Evolutionary conservation across 1,284 basidiomycete species (phyloP), one percentile per base, ranked within the genome.

Genomic region (Trametes pubescens): DNA sequence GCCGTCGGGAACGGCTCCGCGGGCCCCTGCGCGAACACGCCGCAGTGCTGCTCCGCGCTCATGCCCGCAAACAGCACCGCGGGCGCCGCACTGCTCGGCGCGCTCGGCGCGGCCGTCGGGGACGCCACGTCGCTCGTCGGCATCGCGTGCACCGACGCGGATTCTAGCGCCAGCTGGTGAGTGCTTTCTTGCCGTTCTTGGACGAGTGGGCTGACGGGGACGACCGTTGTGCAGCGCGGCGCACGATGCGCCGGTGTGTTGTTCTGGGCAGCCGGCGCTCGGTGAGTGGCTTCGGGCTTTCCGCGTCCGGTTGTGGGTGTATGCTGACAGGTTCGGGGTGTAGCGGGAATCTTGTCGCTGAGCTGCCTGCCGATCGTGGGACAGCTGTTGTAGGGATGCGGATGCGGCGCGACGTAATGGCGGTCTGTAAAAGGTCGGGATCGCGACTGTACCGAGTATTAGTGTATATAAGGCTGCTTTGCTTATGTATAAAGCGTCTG

Each of bases 31-130:
- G 56, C 61, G 21, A 62, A 34, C 24, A n/a, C 57, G 26, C 21
- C 59, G 21, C 61, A 64, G 35, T 64, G 62, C 62, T 66, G 62
- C 54, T 11, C 16, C 47, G 37, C 16, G 35, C 51, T 52, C 35
- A 52, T 52, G 51, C 51, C 51, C 34, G 51, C 51, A 14, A 52
- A 52, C 35, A 40, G 51, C 35, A 46, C 57, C 16, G 35, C 44
- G 21, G 57, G 38, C 11, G 16, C 43, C 43, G 46, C 56, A 26
- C 49, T 65, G 18, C 52, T 66, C 44, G 65, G 54, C 29, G 52
- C 59, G 2, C 53, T 66, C 24, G 61, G 61, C 29, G 40, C 56
- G 21, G 65, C 57, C 11, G 43, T 60, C 37, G 32, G 13, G n/a
- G 61, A 60, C 48, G 35, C 60, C 10, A 43, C 38, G 24, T 46